phyloP scores from a whole-genome alignment of 768 basidiomycete genomes.

The Suillus discolor region DNA sequence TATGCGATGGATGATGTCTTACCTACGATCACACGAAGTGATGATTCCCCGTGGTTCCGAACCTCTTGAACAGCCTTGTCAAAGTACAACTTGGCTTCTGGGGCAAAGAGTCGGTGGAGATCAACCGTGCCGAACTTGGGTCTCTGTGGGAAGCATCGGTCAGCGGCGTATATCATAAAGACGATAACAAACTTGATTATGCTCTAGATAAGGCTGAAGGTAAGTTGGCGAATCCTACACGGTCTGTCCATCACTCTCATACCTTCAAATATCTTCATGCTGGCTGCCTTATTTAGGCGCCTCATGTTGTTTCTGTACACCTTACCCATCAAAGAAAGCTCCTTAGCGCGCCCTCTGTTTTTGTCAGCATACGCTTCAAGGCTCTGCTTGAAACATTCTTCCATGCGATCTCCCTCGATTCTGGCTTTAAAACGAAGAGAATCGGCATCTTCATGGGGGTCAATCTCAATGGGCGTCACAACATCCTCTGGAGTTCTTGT shows the following conservation, averaged over 20 bases:
- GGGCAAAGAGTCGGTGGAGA: conserved; percentile 84
- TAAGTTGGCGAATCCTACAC: too few species aligned
- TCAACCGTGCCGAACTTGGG: conserved; percentile 69
- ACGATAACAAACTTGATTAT: conserved; percentile 8
- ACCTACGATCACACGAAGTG: conserved; percentile 82
- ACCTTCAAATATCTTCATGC: conserved; percentile 83
- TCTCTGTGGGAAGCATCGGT: neutral
- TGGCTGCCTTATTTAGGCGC: conserved; percentile 70
- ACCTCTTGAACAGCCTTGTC: conserved; percentile 67
- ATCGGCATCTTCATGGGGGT: conserved; percentile 39
- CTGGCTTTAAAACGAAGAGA: conserved; percentile 69
- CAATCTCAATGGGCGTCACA: neutral
- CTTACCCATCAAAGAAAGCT: conserved; percentile 79
- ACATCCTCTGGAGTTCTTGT: neutral
- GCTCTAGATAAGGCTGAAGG: neutral
- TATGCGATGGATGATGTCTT: conserved; percentile 25
- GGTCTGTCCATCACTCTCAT: conserved; percentile 28
- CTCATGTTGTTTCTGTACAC: conserved; percentile 74
- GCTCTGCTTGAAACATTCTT: conserved; percentile 59
- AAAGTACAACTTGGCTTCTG: conserved; percentile 77
- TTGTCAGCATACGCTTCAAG: conserved; percentile 68
- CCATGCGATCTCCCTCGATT: conserved; percentile 74
- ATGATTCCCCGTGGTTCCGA: conserved; percentile 52
- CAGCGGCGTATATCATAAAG: neutral
- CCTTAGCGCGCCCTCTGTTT: conserved; percentile 73